These are phyloP conservation scores for Nitzschia sp. DNA, from an alignment of 108 stramenopile species.

Conservation along the genomic window DNA sequence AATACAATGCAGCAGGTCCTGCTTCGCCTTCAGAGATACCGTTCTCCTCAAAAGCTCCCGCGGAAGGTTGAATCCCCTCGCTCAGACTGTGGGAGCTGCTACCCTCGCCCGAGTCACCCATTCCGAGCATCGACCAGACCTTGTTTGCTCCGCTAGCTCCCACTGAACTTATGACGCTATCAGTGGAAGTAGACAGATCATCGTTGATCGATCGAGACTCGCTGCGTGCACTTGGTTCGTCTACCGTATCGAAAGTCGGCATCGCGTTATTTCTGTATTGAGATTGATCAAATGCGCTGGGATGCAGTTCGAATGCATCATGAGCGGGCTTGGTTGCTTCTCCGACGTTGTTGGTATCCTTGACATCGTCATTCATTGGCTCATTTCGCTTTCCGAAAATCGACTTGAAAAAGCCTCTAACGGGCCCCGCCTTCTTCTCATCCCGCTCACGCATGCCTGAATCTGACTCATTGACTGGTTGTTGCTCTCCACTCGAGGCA, in stretches of 20 bases:
- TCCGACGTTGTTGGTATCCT: background rate
- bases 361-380: background rate
- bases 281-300: background rate
- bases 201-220: background rate
- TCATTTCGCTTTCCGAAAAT: background rate
- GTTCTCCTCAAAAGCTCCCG: too few relatives aligned
- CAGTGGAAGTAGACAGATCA: background rate
- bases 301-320: background rate
- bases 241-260: background rate
- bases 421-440: background rate
- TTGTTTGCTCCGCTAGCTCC: slow-evolving; percentile 1
- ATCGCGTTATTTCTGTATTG: background rate
- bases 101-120: background rate
- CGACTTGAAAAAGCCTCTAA: background rate
- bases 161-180: background rate
- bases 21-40: too few relatives aligned
- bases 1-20: too few relatives aligned
- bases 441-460: background rate
- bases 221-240: background rate
- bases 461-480: background rate
- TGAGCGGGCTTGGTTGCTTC: background rate
- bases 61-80: too few relatives aligned
- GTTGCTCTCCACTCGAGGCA: background rate
- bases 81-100: background rate
- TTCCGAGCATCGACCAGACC: slow-evolving; percentile 14